A percentile compares a stretch with the other conserved stretches of the same genome.
Conservation (phyloP, 163 green algal species). For the Volvox carteri region DNA sequence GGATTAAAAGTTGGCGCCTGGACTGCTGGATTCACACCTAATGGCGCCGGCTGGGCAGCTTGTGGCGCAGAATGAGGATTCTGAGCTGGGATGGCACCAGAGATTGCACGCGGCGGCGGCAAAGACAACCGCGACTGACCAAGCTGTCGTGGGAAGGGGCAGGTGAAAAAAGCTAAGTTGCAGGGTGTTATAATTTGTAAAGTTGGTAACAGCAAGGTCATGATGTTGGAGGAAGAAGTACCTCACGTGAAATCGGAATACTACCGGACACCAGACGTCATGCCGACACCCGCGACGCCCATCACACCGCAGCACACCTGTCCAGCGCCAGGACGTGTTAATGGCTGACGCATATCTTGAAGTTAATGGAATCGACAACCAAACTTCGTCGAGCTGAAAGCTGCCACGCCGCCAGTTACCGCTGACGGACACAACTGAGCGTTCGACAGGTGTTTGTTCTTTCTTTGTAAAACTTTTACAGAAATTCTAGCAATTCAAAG, state of each 20-base stretch:
- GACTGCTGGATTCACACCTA: not conserved
- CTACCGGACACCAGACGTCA: not conserved
- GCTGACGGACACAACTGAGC: not conserved
- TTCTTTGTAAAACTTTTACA: no score
- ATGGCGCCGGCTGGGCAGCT: not conserved
- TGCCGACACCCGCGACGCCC: not conserved
- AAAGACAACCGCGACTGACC: not conserved
- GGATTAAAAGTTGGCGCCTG: not conserved
- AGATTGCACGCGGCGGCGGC: not conserved
- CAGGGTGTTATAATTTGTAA: not conserved
- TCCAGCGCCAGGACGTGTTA: not conserved
- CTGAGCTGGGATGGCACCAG: not conserved
- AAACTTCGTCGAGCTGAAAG: not conserved
- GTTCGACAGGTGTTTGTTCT: no score
- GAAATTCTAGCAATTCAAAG: no score
- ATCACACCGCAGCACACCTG: not conserved
- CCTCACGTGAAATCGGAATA: not conserved
- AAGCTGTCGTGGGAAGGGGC: not conserved
- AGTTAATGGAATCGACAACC: not conserved
- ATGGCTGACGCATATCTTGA: not conserved
- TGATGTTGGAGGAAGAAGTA: not conserved
- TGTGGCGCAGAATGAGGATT: not conserved
- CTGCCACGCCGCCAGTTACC: conserved; percentile 6
- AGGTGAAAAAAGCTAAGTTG: not conserved
- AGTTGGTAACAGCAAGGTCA: not conserved